Percentiles rank a stretch among this genome's conserved stretches.
These are phyloP conservation scores for Rhizopogon vinicolor DNA, from an alignment of 768 basidiomycete species.

Conservation along the genomic window DNA sequence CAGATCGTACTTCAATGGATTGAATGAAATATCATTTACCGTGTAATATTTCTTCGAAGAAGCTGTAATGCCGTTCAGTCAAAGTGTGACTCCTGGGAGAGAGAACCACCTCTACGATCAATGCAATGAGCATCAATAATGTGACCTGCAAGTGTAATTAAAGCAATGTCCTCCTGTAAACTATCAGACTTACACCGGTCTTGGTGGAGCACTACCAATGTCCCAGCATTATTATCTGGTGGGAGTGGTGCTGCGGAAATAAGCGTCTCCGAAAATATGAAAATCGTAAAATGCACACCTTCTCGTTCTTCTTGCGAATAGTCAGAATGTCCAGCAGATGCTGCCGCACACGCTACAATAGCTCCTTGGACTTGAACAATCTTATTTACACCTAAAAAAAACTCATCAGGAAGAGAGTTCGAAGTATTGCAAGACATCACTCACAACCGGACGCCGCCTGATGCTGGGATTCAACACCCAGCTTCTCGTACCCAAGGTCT, in stretches of 20 bases:
- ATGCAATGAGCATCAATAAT: background rate
- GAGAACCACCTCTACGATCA: background rate
- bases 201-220: constrained; percentile 37
- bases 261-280: background rate
- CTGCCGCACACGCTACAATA: constrained; percentile 42
- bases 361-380: constrained; percentile 41
- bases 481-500: constrained; percentile 20
- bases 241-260: constrained; percentile 26
- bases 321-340: constrained; percentile 41
- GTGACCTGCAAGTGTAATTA: background rate
- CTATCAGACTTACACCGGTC: constrained; percentile 18
- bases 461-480: constrained; percentile 32
- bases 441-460: constrained; percentile 40
- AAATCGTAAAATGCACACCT: background rate
- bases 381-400: constrained; percentile 41
- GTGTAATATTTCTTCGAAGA: constrained; percentile 42
- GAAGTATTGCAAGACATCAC: background rate
- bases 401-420: background rate
- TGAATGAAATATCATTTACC: constrained; percentile 52
- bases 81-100: background rate
- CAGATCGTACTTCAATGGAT: constrained; percentile 39
- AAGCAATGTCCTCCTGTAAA: background rate
- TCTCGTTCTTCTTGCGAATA: constrained; percentile 10
- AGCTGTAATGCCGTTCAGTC: constrained; percentile 5
- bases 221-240: constrained; percentile 44